Evolutionary conservation across 192 early-diverging fungal genomes (phyloP), one percentile per base, ranked within the genome.

Genomic region (Irineochytrium annulatum): DNA sequence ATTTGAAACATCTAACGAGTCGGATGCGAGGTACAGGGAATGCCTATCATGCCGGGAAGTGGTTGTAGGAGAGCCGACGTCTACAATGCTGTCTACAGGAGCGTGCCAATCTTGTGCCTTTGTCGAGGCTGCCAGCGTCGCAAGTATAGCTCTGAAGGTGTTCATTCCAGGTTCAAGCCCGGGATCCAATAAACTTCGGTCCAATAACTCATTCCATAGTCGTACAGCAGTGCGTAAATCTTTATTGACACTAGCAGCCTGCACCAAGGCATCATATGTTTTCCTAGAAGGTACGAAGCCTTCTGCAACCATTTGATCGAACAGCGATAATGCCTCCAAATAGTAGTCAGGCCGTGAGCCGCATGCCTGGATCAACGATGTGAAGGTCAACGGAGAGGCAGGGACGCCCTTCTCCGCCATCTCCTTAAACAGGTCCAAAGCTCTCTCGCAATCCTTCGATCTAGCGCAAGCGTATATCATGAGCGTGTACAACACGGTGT

Each of bases 391-490:
- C 28, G 88, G 86, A 0, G 90, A 93, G 0, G 89, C 87, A 11
- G 77, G 76, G 20, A 95, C 71, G 5, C 74, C 68, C 33, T 78
- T 68, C 8, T 81, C 79, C 19, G 85, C 69, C 88, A 97, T 95
- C 60, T 96, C 90, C 55, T 85, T 81, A 75, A 93, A 95, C 44
- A 98, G 72, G 59, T 94, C 90, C 52, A 98, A 79, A 4, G 95
- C 95, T 34, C 78, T 73, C 61, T 98, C 95, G n/a, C 89, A 87
- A 51, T 95, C 84, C 35, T 81, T 79, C 30, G 81, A 84, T 65
- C 87, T 83, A 4, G 91, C 86, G 62, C 94, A 96, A 1, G 93
- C 91, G 59, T 89, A 84, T 34, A 98, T 91, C 94, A 98, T 96
- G 26, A 93, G 70, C 19, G 81, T 85, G 60, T 91, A 98, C 3